These are phyloP conservation scores for Mimosa bimucronata DNA, from an alignment of 306 rosid species.

Conservation along the genomic window DNA sequence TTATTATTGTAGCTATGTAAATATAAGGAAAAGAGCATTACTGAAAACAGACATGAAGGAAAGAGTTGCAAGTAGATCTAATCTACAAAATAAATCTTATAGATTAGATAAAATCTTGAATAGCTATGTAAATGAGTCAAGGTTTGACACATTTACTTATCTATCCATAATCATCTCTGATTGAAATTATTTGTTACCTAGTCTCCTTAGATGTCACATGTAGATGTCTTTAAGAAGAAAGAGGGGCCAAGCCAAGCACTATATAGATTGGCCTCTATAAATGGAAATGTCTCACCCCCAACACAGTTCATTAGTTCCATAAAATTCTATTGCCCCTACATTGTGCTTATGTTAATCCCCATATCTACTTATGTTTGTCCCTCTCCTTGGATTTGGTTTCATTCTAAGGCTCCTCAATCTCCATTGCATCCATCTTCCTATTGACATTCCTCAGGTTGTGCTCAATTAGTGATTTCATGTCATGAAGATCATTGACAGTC, in stretches of 20 bases:
- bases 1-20: background rate
- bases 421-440: background rate
- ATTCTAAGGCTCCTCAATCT: background rate
- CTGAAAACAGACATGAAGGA: background rate
- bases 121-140: background rate
- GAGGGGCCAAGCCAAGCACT: background rate
- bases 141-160: background rate
- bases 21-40: background rate
- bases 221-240: background rate
- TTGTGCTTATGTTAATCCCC: background rate
- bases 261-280: background rate
- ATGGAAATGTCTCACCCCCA: background rate
- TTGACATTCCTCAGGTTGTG: conserved; percentile 15
- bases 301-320: background rate
- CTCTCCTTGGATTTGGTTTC: background rate
- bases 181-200: background rate
- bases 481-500: conserved; percentile 22
- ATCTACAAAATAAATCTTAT: background rate
- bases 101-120: background rate
- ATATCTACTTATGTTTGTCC: background rate
- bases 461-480: conserved; percentile 18
- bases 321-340: background rate
- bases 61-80: background rate
- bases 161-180: background rate
- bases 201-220: background rate